Evolutionary conservation across 495 filamentous ascomycete genomes (phyloP), one percentile per base, ranked within the genome.

Genomic region (Amphirosellinia nigrospora): DNA sequence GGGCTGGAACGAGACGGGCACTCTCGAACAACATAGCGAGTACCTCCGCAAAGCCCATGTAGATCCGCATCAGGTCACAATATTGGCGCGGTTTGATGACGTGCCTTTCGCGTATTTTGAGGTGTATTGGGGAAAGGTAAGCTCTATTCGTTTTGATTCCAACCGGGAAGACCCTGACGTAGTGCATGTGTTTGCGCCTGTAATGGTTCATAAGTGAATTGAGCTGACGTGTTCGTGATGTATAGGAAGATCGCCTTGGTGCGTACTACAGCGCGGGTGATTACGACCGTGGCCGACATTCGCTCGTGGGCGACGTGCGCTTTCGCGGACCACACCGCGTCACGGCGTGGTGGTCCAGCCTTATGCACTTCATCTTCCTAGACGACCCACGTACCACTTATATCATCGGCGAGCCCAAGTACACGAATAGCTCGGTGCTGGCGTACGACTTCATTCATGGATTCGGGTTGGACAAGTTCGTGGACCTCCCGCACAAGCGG

Each of bases 341-440:
- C 10, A 89, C 86, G 63, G 89, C 88, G 16, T 92, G 90, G 90
- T 91, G 88, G 82, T 88, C 87, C 19, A 86, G 85, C 72, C 79
- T 88, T 76, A 91, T 92, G 79, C 90, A 92, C 75, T 92, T 90
- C 74, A 82, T 88, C 69, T 92, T 89, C 79, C 81, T 92, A 46
- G 90, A 92, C 77, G 90, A 92, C 70, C 87, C 88, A 70, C 86
- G 90, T 36, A 92, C 90, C 4, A 79, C 75, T 68, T 76, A 81
- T 64, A 86, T 89, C 1, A 89, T 92, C 2, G 90, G 90, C 36
- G 90, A 92, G 82, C 89, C 90, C 60, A 87, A 86, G 74, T 86
- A 85, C 38, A 89, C 85, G 11, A 87, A 86, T 66, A 79, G 77
- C 32, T 88, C 84, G 5, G 87, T 92, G 21, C 81, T 92, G 52